phyloP scores from a whole-genome alignment of 2,329 filamentous ascomycete species.

The Penicillium sp. region DNA sequence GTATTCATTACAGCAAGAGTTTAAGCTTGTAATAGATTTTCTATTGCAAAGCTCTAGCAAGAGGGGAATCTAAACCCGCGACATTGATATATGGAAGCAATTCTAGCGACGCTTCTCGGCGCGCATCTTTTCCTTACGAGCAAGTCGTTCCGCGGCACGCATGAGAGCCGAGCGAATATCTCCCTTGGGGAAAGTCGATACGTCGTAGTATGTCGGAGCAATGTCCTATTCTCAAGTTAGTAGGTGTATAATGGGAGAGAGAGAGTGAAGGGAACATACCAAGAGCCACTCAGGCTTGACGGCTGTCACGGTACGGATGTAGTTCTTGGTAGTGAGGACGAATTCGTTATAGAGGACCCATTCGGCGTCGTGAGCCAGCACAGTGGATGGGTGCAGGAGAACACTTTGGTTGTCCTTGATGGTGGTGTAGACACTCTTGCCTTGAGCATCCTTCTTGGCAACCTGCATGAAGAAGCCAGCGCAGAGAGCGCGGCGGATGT shows the following conservation, averaged over 20 bases:
- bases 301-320: slow-evolving; percentile 87
- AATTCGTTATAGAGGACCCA: slow-evolving; percentile 99
- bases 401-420: slow-evolving; percentile 96
- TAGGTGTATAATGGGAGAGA: slow-evolving; percentile 1
- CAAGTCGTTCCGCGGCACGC: slow-evolving; percentile 52
- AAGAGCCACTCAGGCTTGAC: slow-evolving; percentile 92
- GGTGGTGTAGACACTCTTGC: slow-evolving; percentile 81
- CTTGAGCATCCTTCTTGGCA: slow-evolving; percentile 81
- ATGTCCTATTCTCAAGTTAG: slow-evolving; percentile 63
- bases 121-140: slow-evolving; percentile 51
- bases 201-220: slow-evolving; percentile 85
- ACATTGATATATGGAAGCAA: slow-evolving; percentile 10
- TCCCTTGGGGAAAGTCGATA: slow-evolving; percentile 74
- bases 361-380: slow-evolving; percentile 80
- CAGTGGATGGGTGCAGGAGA: slow-evolving; percentile 86
- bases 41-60: slow-evolving; percentile 3
- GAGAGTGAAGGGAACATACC: slow-evolving; percentile 51
- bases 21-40: neutral
- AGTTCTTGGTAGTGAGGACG: slow-evolving; percentile 96
- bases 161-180: slow-evolving; percentile 69
- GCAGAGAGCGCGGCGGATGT: slow-evolving; percentile 87
- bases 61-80: slow-evolving; percentile 15
- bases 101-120: slow-evolving; percentile 35
- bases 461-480: slow-evolving; percentile 99
- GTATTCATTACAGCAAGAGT: slow-evolving; percentile 1